phyloP scores from a whole-genome alignment of 2,329 filamentous ascomycete species.

The Botrytis byssoidea region DNA sequence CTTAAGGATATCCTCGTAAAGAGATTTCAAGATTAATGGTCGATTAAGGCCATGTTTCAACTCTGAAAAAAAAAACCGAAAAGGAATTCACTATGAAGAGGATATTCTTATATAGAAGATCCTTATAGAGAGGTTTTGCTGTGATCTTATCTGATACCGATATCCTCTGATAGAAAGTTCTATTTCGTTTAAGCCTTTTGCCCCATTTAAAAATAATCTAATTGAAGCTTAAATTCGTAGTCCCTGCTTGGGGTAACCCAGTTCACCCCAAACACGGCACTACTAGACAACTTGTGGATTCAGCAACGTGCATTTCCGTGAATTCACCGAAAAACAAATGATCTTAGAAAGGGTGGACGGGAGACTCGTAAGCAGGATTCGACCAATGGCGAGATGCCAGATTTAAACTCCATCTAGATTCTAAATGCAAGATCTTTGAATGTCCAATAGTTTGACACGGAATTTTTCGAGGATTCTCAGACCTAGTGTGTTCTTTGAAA shows the following conservation, averaged over 20 bases:
- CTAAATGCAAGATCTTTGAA: neutral
- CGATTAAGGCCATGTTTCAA: no score
- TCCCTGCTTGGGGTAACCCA: neutral
- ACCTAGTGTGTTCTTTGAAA: neutral
- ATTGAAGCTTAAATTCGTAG: neutral
- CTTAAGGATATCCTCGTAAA: no score
- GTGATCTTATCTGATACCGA: neutral
- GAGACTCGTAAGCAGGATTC: neutral
- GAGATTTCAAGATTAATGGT: no score
- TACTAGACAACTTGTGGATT: no score
- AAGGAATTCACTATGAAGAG: no score
- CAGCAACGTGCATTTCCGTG: neutral
- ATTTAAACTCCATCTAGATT: neutral
- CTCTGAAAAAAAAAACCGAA: no score
- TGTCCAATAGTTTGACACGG: neutral
- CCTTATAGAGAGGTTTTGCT: no score
- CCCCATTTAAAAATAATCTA: neutral
- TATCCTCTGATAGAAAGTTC: neutral
- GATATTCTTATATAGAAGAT: no score
- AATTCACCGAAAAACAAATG: neutral
- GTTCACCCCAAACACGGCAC: neutral
- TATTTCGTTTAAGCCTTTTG: neutral
- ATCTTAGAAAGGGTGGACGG: neutral
- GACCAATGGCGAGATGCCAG: neutral
- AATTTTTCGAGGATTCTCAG: neutral